Conservation (phyloP, 176 grass and related monocot genomes). For the Rhynchospora pubera region DNA sequence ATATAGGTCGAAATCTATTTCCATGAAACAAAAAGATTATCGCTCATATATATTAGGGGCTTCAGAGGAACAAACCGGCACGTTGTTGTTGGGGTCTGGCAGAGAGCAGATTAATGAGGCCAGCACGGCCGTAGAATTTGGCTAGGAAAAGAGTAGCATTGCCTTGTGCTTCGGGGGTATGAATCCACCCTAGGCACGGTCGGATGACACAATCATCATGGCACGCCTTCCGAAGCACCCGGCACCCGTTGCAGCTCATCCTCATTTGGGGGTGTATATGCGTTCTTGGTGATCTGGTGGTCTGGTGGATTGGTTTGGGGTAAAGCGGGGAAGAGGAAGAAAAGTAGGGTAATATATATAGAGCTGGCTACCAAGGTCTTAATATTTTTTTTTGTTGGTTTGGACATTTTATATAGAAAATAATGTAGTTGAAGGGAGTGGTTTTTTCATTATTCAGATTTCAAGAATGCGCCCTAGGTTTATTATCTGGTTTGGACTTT, state of each 20-base stretch:
- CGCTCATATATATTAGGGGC: not conserved
- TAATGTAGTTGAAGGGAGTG: not conserved
- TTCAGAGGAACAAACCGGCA: conserved; percentile 19
- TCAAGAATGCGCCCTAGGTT: not conserved
- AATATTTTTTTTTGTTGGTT: not conserved
- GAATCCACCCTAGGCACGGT: conserved; percentile 55
- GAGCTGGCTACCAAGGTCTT: not conserved
- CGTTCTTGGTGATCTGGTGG: not conserved
- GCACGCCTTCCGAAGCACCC: conserved; percentile 58
- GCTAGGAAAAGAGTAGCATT: conserved; percentile 72
- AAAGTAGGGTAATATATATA: conserved; percentile 13
- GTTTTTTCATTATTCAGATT: not conserved
- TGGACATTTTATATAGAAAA: conserved; percentile 4
- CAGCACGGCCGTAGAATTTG: conserved; percentile 72
- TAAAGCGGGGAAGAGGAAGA: not conserved
- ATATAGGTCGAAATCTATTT: not conserved
- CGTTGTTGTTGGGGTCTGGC: conserved; percentile 34
- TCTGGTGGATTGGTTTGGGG: not conserved
- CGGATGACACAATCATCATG: conserved; percentile 42
- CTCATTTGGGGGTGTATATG: conserved; percentile 9
- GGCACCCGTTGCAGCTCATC: conserved; percentile 67
- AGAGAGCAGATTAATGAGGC: conserved; percentile 52
- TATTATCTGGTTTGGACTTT: not conserved
- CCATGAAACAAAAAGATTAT: not conserved
- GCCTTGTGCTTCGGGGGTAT: conserved; percentile 44